Evolutionary conservation across 108 stramenopile species (phyloP).

Genomic region (Aurantiochytrium sp.): DNA sequence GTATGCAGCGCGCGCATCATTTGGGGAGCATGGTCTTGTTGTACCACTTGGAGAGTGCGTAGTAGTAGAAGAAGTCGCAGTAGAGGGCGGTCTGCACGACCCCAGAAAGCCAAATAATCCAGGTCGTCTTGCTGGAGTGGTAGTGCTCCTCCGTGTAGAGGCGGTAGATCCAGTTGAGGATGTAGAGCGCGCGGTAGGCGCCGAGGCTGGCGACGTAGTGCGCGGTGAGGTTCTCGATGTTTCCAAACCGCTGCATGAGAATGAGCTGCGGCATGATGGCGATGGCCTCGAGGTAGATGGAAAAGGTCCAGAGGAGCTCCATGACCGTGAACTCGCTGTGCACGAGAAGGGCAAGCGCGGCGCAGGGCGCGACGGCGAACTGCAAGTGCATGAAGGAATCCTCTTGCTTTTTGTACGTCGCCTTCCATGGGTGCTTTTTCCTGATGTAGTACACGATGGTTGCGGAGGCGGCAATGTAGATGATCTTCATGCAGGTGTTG

Average conservation of each 20-base stretch:
- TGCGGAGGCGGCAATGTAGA: constrained; percentile 88
- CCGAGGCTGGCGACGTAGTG: constrained; percentile 98
- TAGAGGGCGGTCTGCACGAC: constrained; percentile 94
- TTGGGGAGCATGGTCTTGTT: constrained; percentile 15
- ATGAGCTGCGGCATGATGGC: constrained; percentile 96
- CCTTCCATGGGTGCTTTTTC: constrained; percentile 76
- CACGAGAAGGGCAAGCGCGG: constrained; percentile 69
- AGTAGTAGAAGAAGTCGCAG: constrained; percentile 98
- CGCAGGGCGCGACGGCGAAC: constrained; percentile 89
- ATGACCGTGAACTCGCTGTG: constrained; percentile 54
- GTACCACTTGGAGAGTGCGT: constrained; percentile 43
- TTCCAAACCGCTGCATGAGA: constrained; percentile 89
- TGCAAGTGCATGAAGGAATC: constrained; percentile 95
- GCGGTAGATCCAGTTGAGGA: constrained; percentile 97
- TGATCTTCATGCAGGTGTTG: constrained; percentile 91
- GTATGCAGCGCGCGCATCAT: too few species aligned
- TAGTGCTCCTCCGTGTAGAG: constrained; percentile 78
- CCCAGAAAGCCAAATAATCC: constrained; percentile 84
- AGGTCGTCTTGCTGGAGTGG: constrained; percentile 62
- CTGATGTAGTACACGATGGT: constrained; percentile 89
- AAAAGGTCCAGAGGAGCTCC: constrained; percentile 89
- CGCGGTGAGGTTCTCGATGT: constrained; percentile 94
- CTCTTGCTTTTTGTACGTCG: constrained; percentile 89
- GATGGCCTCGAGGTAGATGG: constrained; percentile 86
- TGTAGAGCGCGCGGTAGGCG: constrained; percentile 90